Percentiles rank a stretch among this genome's conserved stretches.
phyloP scores from a whole-genome alignment of 805 yeast species.

The Candida corydali region DNA sequence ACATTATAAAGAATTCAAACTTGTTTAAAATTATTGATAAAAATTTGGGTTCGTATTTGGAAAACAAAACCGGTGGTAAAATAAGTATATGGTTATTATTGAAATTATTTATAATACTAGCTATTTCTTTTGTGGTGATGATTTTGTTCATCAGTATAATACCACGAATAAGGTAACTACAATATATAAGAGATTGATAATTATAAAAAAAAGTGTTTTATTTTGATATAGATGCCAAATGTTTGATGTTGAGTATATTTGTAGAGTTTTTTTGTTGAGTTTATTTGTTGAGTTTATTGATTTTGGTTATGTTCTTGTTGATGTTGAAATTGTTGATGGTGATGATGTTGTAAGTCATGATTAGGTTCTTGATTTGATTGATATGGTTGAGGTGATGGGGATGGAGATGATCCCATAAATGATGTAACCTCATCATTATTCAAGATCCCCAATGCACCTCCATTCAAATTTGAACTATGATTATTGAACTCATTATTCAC shows the following conservation, averaged over 20 bases:
- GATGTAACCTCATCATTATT: constrained; percentile 8
- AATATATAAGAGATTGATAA: background rate
- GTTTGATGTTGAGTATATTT: too few relatives aligned
- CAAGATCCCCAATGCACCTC: constrained; percentile 8
- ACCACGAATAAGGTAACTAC: constrained; percentile 26
- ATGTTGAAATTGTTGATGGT: too few relatives aligned
- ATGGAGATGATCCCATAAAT: constrained; percentile 3
- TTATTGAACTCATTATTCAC: background rate
- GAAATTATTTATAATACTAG: constrained; percentile 23
- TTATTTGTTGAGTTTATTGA: too few relatives aligned
- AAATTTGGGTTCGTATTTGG: constrained; percentile 34
- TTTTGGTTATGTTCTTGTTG: too few relatives aligned
- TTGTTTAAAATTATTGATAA: constrained; percentile 29
- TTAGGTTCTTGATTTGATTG: constrained; percentile 5
- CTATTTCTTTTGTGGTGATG: constrained; percentile 27
- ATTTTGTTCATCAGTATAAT: constrained; percentile 30
- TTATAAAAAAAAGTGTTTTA: too few relatives aligned
- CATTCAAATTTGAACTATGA: background rate
- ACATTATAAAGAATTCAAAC: constrained; percentile 25
- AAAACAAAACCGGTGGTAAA: constrained; percentile 38
- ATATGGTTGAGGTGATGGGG: constrained; percentile 4
- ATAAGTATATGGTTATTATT: constrained; percentile 35
- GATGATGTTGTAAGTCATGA: too few relatives aligned
- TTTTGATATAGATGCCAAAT: too few relatives aligned
- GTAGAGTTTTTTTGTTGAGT: too few relatives aligned